Percentiles rank a stretch among this genome's conserved stretches.
Conservation (phyloP, 768 basidiomycete species). For the Leucocoprinus birnbaumii region DNA sequence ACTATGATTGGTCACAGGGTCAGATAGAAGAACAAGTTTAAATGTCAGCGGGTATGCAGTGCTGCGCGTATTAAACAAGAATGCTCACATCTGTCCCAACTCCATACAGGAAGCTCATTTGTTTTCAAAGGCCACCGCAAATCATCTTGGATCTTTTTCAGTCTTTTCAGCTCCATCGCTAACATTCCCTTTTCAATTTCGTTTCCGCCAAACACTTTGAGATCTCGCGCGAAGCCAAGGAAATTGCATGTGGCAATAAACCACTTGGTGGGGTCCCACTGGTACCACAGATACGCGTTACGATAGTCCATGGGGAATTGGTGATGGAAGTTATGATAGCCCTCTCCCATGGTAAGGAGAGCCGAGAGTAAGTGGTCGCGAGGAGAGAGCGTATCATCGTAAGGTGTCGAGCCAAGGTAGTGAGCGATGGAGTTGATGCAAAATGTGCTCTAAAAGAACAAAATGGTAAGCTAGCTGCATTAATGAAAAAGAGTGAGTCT, state of each 20-base stretch:
- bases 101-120: slow-evolving; percentile 68
- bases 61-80: neutral
- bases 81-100: slow-evolving; percentile 77
- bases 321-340: slow-evolving; percentile 90
- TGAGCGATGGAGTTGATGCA: slow-evolving; percentile 89
- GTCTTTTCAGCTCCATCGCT: slow-evolving; percentile 78
- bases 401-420: slow-evolving; percentile 77
- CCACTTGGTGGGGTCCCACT: slow-evolving; percentile 96
- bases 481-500: slow-evolving; percentile 24
- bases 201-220: slow-evolving; percentile 84
- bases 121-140: slow-evolving; percentile 57
- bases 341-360: slow-evolving; percentile 82
- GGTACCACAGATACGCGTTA: slow-evolving; percentile 78
- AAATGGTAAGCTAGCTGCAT: slow-evolving; percentile 7
- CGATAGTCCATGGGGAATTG: slow-evolving; percentile 89
- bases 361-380: slow-evolving; percentile 81
- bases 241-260: slow-evolving; percentile 70
- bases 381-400: slow-evolving; percentile 77
- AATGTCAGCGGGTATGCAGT: neutral
- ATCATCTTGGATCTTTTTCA: slow-evolving; percentile 61
- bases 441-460: slow-evolving; percentile 63
- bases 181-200: slow-evolving; percentile 82
- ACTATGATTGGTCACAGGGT: too few relatives aligned
- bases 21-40: neutral
- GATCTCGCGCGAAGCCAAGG: slow-evolving; percentile 74